A percentile compares a stretch with the other conserved stretches of the same genome.
phyloP scores from a whole-genome alignment of 331 rosid species.

The Malus hybrid region DNA sequence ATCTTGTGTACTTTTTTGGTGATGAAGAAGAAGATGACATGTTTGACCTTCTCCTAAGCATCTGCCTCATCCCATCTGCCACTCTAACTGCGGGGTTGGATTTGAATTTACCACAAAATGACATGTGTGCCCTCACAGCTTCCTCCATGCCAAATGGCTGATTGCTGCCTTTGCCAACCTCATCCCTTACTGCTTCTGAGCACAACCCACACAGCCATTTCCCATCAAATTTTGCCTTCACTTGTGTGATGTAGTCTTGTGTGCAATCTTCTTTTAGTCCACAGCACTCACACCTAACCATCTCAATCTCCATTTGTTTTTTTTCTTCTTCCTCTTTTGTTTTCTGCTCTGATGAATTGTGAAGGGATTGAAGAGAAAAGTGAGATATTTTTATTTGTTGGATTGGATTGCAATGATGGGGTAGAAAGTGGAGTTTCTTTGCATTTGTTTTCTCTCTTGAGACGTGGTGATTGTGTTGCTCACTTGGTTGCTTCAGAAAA shows the following conservation, averaged over 20 bases:
- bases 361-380: constrained; percentile 6
- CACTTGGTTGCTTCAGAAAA: constrained; percentile 39
- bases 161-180: constrained; percentile 54
- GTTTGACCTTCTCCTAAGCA: constrained; percentile 83
- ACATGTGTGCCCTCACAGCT: constrained; percentile 97
- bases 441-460: constrained; percentile 1
- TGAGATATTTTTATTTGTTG: constrained; percentile 22
- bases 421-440: constrained; percentile 23
- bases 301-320: constrained; percentile 64
- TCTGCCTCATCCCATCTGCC: constrained; percentile 97
- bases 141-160: constrained; percentile 61
- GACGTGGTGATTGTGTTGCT: constrained; percentile 7
- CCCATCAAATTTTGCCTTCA: constrained; percentile 68
- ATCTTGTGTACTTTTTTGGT: constrained; percentile 48
- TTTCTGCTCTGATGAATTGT: constrained; percentile 1
- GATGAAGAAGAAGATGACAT: constrained; percentile 38
- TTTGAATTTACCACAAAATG: constrained; percentile 85
- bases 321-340: background rate
- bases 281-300: constrained; percentile 93
- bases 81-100: constrained; percentile 88
- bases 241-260: constrained; percentile 59
- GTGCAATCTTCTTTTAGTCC: constrained; percentile 96
- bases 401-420: constrained; percentile 37
- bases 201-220: constrained; percentile 99
- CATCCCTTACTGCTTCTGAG: constrained; percentile 97